Conservation (phyloP, 108 stramenopile genomes). For the Cyclotella sp. region DNA sequence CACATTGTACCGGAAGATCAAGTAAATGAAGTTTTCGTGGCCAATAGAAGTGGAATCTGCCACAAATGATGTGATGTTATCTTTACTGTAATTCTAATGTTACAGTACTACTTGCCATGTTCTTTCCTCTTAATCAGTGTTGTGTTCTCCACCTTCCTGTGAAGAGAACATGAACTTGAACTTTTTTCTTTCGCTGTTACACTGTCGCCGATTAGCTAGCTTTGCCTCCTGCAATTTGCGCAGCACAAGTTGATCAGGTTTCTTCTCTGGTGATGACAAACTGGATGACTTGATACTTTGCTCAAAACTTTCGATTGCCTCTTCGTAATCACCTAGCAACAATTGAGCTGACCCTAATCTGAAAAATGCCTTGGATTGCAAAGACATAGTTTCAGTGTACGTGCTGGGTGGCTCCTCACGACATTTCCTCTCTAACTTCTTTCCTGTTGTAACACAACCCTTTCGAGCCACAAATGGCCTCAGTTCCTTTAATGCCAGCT, state of each 20-base stretch:
- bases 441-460: slow-evolving; percentile 51
- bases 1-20: too few species aligned
- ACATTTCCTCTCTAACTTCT: slow-evolving; percentile 30
- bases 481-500: slow-evolving; percentile 61
- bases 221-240: slow-evolving; percentile 76
- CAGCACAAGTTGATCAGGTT: slow-evolving; percentile 62
- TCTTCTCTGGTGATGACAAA: slow-evolving; percentile 10
- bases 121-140: too few species aligned
- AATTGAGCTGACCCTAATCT: slow-evolving; percentile 75
- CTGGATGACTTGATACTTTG: slow-evolving; percentile 56
- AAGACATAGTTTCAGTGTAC: slow-evolving; percentile 56
- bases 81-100: too few species aligned
- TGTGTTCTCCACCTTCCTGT: neutral
- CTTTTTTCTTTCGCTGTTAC: slow-evolving; percentile 65
- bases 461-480: slow-evolving; percentile 61
- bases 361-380: slow-evolving; percentile 85
- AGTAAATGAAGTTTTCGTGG: too few species aligned
- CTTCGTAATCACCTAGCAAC: slow-evolving; percentile 54
- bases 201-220: slow-evolving; percentile 38
- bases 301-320: slow-evolving; percentile 66
- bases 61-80: too few species aligned
- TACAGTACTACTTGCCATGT: too few species aligned
- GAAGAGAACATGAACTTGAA: slow-evolving; percentile 63
- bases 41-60: too few species aligned
- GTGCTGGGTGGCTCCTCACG: slow-evolving; percentile 55